Evolutionary conservation across 2,329 filamentous ascomycete species (phyloP), one percentile per base, ranked within the genome.

Genomic region (Ceratocystis destructans): DNA sequence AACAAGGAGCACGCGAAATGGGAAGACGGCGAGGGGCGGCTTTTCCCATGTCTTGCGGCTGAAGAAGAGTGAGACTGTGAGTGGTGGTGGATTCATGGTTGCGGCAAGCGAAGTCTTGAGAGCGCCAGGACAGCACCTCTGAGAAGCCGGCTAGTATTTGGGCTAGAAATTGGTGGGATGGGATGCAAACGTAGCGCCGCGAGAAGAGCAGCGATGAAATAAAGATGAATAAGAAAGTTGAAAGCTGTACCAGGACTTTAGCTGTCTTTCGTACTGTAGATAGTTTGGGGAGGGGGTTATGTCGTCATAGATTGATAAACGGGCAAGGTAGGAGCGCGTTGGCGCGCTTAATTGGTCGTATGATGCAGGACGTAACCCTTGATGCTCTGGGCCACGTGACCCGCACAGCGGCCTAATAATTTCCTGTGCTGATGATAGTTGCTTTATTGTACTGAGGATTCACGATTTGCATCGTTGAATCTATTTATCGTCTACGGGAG

Each of bases 1-100:
- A 55, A 83, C 76, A n/a, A 80, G 73, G 45, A 83, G 73, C 72
- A 80, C 81, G 50, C 78, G 79, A 62, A 83, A 78, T 61, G 79
- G 75, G 71, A 84, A 79, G 70, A 77, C 76, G 44, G 81, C 79
- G 65, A 84, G 79, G 17, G 82, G 82, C 10, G 76, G 76, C 62
- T 72, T 74, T 31, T 62, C 55, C 64, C 64, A 66, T 31, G 55
- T 48, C 15, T 44, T 25, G 41, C 64, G 64, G 22, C 55, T 31
- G 28, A 65, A 61, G 50, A 61, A 45, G 28, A 31, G 25, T 25
- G 28, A n/a, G 28, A 45, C 31, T n/a, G 50, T 22, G 3, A 15
- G n/a, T n/a, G 55, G n/a, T 10, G 55, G 55, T 10, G 50, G 17
- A 31, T 46, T 50, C 28, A 50, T 33, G 50, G 3, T 59, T 31